phyloP scores from a whole-genome alignment of 1,284 basidiomycete species.

The Rhodotorula sp. region DNA sequence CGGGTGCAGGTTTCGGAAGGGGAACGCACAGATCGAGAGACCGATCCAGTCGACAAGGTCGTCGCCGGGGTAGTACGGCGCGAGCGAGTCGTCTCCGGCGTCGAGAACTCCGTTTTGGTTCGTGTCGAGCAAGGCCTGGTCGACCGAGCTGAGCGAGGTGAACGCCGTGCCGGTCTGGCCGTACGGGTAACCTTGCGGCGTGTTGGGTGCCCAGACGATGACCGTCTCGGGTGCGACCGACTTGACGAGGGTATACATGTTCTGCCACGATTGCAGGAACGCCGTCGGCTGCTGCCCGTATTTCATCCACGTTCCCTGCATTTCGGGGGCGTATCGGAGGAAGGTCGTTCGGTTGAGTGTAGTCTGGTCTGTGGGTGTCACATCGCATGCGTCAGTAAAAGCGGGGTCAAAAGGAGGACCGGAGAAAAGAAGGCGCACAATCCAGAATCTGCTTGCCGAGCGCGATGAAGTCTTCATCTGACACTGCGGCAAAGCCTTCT shows the following conservation, averaged over 20 bases:
- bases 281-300: slow-evolving; percentile 46
- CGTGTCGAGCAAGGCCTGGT: slow-evolving; percentile 46
- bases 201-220: slow-evolving; percentile 49
- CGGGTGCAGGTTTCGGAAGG: neutral
- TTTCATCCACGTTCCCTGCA: slow-evolving; percentile 47
- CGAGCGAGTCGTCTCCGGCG: slow-evolving; percentile 43
- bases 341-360: slow-evolving; percentile 45
- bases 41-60: slow-evolving; percentile 48
- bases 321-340: slow-evolving; percentile 48
- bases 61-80: slow-evolving; percentile 48
- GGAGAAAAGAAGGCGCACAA: slow-evolving; percentile 24
- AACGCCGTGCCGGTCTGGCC: slow-evolving; percentile 11
- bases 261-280: slow-evolving; percentile 41
- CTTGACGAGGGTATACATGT: slow-evolving; percentile 45
- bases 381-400: neutral
- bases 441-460: slow-evolving; percentile 45
- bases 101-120: slow-evolving; percentile 42
- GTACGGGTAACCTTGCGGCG: slow-evolving; percentile 46
- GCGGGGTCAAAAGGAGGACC: no score
- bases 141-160: slow-evolving; percentile 30
- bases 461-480: slow-evolving; percentile 40
- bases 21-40: slow-evolving; percentile 43
- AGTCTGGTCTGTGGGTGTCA: slow-evolving; percentile 25
- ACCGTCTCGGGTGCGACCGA: slow-evolving; percentile 42
- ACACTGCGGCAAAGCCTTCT: slow-evolving; percentile 34